Base-by-base conservation (phyloP, 331 rosid species). In the Quercus phellos region DNA sequence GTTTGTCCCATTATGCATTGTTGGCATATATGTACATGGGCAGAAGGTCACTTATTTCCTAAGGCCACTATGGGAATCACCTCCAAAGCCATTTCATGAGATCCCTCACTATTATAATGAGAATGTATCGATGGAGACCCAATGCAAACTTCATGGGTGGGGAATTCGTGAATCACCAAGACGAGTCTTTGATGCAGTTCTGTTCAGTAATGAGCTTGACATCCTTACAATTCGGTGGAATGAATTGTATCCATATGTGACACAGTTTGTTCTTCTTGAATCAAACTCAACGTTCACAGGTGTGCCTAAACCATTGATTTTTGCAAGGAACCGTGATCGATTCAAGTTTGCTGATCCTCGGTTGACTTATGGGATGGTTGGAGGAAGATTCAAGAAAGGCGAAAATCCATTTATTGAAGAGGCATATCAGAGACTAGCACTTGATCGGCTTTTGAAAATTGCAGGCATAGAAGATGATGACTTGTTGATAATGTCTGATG, bases 71-170 rank as follows among this genome's bases (percentile, higher is more conserved):
- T 94, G 98, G 98, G 98, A 94, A 77, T 85, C 90, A 79, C 98
- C 97, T 74, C 98, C 94, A 5, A 89, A 85, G 81, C 86, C 96
- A n/a, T 94, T 94, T 73, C 82, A 88, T 73, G 91, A 92, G 75
- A 80, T 92, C 73, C 93, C 98, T 29, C 98, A 94, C 84, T 94
- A 88, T 75, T 94, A 92, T 74, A 88, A 94, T 1, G 94, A 87
- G 73, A 89, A 94, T 35, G 79, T 92, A 79, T 81, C 96, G 0
- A 89, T 90, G 97, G 93, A 89, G 78, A 77, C 88, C 69, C 94
- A 92, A 35, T 94, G 98, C 90, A 85, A 74, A 59, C 97, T 94
- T 71, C 98, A 94, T 18, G 97, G 98, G 6, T 94, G 98, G 98
- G 84, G 84, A 64, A 80, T 85, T 72, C 97, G 98, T 0, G 98